Base-by-base conservation (phyloP, 2,329 filamentous ascomycete species). In the Teratosphaeriaceae sp. region DNA sequence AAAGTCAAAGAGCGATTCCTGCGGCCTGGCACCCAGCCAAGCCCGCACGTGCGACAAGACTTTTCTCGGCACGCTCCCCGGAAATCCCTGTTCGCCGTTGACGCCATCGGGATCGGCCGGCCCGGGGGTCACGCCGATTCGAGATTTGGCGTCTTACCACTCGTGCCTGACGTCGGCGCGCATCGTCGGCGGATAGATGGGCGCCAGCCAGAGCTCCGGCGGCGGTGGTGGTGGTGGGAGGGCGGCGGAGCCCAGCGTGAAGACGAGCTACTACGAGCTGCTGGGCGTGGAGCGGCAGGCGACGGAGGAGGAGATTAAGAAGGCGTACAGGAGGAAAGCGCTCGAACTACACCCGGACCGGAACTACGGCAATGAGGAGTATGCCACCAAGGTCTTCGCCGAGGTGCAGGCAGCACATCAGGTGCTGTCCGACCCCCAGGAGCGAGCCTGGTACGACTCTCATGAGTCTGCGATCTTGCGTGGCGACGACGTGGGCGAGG, bases 401-500 rank as follows among this genome's bases (percentile, higher is more conserved):
- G 88, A 96, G 60, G 76, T 97, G 21, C 90, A 96, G 64, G 78
- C 88, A 26, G 92, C 92, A 36, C 94, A 98, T 63, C 88, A 97
- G 64, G 80, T 98, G n/a, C 77, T 98, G 1, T 94, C 89, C 1
- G 92, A 98, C 63, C 82, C 88, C 9, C 90, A 98, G 62, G 92
- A 98, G 64, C 80, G 92, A 54, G 84, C 89, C 23, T 98, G 92
- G 92, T 98, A 98, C 68, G 90, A 98, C 66, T 88, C 88, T 2
- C 92, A 98, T 61, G 83, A 88, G 47, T 82, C 88, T 54, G 81
- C 85, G 39, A 94, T 97, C 48, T 69, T 97, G 49, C 76, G 78
- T 22, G 84, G 82, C 29, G 74, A 78, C 44, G 78, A 80, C 42
- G 70, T 65, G 19, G 65, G 46, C 52, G 65, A 62, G 27, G 68